Conservation (phyloP, 345 rosid genomes). For the Crucihimalaya himalaica region DNA sequence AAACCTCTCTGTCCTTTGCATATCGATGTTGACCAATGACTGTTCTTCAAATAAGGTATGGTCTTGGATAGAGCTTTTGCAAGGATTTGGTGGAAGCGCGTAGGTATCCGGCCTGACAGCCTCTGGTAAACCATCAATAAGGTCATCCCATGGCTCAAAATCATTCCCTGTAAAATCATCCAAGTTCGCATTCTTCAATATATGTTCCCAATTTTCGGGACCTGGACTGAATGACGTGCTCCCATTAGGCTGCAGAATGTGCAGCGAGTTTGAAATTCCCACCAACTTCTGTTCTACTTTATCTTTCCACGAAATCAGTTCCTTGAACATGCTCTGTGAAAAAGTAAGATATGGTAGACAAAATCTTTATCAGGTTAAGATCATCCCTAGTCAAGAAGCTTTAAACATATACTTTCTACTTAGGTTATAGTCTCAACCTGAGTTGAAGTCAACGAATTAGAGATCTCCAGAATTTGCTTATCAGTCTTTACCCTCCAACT, state of each 20-base stretch:
- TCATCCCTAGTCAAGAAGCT: slow-evolving; percentile 8
- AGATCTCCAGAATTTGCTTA: slow-evolving; percentile 56
- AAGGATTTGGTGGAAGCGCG: slow-evolving; percentile 48
- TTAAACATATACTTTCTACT: slow-evolving; percentile 3
- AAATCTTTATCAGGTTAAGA: slow-evolving; percentile 13
- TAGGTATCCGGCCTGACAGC: slow-evolving; percentile 44
- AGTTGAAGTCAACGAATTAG: slow-evolving; percentile 65
- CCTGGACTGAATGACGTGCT: slow-evolving; percentile 53
- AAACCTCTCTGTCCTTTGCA: slow-evolving; percentile 63
- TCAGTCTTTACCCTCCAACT: slow-evolving; percentile 69
- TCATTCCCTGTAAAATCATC: slow-evolving; percentile 62
- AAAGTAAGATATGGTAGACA: slow-evolving; percentile 18
- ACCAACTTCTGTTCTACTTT: slow-evolving; percentile 65
- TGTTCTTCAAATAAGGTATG: slow-evolving; percentile 49
- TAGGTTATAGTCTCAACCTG: slow-evolving; percentile 52
- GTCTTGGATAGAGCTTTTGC: slow-evolving; percentile 47
- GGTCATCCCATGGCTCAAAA: slow-evolving; percentile 61
- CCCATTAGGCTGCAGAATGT: slow-evolving; percentile 57
- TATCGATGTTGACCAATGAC: slow-evolving; percentile 54
- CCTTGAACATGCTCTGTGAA: slow-evolving; percentile 59
- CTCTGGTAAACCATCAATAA: slow-evolving; percentile 45
- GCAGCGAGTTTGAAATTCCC: slow-evolving; percentile 60
- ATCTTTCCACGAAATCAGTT: slow-evolving; percentile 63
- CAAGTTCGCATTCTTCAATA: slow-evolving; percentile 65
- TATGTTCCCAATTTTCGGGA: slow-evolving; percentile 82